These are phyloP conservation scores for Penicillium cosmopolitanum DNA, from an alignment of 495 filamentous ascomycete genomes.

Conservation along the genomic window DNA sequence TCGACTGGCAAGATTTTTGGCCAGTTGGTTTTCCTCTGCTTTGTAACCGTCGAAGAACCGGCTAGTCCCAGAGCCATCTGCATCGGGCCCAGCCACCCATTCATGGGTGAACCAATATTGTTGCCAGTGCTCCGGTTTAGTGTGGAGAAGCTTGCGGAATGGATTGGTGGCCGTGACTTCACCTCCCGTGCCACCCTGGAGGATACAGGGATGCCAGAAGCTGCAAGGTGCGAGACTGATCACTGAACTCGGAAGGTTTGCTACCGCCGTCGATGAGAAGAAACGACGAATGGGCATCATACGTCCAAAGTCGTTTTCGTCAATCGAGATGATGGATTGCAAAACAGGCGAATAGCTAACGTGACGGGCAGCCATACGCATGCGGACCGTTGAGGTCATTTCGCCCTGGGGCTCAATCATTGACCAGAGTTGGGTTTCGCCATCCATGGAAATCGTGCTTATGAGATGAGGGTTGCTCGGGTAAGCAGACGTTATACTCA, in stretches of 20 bases:
- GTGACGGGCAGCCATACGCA: constrained; percentile 50
- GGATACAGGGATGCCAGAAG: constrained; percentile 54
- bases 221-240: constrained; percentile 49
- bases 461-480: constrained; percentile 63
- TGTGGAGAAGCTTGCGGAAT: constrained; percentile 54
- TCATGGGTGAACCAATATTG: constrained; percentile 67
- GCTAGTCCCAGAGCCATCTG: constrained; percentile 44
- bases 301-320: constrained; percentile 61
- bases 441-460: constrained; percentile 58
- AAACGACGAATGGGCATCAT: constrained; percentile 58
- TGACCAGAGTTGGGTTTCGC: constrained; percentile 60
- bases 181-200: constrained; percentile 62
- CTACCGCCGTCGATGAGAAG: constrained; percentile 51
- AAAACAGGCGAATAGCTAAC: constrained; percentile 61
- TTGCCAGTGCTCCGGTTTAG: constrained; percentile 58
- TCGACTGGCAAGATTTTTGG: constrained; percentile 36
- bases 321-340: constrained; percentile 56
- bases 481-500: constrained; percentile 58
- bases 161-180: constrained; percentile 60
- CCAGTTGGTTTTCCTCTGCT: constrained; percentile 45
- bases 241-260: constrained; percentile 38
- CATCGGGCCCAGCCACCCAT: constrained; percentile 46
- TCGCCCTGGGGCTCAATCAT: constrained; percentile 55
- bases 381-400: constrained; percentile 51
- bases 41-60: constrained; percentile 65